A percentile compares a stretch with the other conserved stretches of the same genome.
Conservation (phyloP, 2,329 filamentous ascomycete species). For the Geosmithia morbida region DNA sequence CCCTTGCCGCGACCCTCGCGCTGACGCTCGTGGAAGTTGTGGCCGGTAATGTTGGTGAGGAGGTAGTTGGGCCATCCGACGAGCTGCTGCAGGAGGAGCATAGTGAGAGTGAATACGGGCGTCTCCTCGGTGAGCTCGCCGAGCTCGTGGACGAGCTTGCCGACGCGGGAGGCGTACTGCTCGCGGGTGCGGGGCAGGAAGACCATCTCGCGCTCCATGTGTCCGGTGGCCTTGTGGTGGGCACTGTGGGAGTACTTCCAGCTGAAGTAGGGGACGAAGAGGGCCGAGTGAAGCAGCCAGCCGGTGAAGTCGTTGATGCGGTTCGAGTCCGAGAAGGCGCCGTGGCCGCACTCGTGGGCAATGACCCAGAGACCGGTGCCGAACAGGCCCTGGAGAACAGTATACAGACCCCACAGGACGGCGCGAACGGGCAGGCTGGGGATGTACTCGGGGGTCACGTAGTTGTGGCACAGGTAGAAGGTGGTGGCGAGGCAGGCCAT, state of each 20-base stretch:
- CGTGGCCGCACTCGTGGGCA: slow-evolving; percentile 95
- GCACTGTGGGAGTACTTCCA: slow-evolving; percentile 99
- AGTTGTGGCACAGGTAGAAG: slow-evolving; percentile 83
- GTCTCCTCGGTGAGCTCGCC: slow-evolving; percentile 89
- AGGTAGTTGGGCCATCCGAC: slow-evolving; percentile 91
- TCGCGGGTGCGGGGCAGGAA: slow-evolving; percentile 90
- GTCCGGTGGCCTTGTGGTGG: slow-evolving; percentile 97
- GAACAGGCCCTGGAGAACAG: slow-evolving; percentile 80
- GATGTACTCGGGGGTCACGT: slow-evolving; percentile 71
- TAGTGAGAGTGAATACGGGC: slow-evolving; percentile 62
- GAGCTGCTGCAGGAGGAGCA: slow-evolving; percentile 74
- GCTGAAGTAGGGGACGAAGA: slow-evolving; percentile 94
- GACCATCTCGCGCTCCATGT: slow-evolving; percentile 98
- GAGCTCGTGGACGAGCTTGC: slow-evolving; percentile 66
- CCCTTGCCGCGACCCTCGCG: slow-evolving; percentile 84
- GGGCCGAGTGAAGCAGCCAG: slow-evolving; percentile 76
- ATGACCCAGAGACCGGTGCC: slow-evolving; percentile 92
- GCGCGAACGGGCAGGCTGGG: slow-evolving; percentile 54
- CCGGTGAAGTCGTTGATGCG: slow-evolving; percentile 82
- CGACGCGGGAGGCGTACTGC: slow-evolving; percentile 61
- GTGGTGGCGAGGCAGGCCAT: slow-evolving; percentile 55
- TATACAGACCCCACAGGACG: slow-evolving; percentile 50
- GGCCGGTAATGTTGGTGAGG: slow-evolving; percentile 81
- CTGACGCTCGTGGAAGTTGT: slow-evolving; percentile 88
- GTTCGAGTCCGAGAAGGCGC: slow-evolving; percentile 90